phyloP scores from a whole-genome alignment of 768 basidiomycete genomes.

The Podaxis pistillaris region DNA sequence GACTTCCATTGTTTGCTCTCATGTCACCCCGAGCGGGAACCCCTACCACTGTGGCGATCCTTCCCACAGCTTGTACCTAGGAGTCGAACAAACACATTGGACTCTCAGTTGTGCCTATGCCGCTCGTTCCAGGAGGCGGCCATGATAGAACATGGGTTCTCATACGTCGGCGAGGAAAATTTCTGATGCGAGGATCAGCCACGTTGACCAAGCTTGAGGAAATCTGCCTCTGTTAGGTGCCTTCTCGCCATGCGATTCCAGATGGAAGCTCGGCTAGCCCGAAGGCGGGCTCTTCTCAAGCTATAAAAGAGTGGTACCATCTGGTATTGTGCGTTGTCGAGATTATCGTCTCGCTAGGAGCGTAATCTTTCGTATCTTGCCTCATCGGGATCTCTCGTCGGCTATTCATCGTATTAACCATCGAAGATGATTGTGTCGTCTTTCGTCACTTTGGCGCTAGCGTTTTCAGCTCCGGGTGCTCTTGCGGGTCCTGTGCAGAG shows the following conservation, averaged over 20 bases:
- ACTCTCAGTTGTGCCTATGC: not conserved
- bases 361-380: not conserved
- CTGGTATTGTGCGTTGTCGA: no score
- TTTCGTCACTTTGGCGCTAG: not conserved
- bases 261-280: not conserved
- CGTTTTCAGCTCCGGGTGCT: not conserved
- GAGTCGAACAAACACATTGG: not conserved
- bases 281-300: not conserved
- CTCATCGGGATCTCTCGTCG: not conserved
- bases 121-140: not conserved
- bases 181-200: not conserved
- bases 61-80: not conserved
- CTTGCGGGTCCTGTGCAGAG: slow-evolving; percentile 43
- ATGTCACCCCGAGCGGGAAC: not conserved
- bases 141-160: not conserved
- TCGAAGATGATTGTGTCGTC: slow-evolving; percentile 3
- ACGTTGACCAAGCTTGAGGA: not conserved
- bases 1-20: slow-evolving; percentile 1
- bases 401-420: not conserved
- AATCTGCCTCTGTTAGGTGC: not conserved
- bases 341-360: no score
- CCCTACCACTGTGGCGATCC: not conserved
- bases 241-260: slow-evolving; percentile 5
- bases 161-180: not conserved
- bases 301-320: slow-evolving; percentile 3